These are phyloP conservation scores for Salix purpurea DNA, from an alignment of 345 rosid genomes.

Conservation along the genomic window DNA sequence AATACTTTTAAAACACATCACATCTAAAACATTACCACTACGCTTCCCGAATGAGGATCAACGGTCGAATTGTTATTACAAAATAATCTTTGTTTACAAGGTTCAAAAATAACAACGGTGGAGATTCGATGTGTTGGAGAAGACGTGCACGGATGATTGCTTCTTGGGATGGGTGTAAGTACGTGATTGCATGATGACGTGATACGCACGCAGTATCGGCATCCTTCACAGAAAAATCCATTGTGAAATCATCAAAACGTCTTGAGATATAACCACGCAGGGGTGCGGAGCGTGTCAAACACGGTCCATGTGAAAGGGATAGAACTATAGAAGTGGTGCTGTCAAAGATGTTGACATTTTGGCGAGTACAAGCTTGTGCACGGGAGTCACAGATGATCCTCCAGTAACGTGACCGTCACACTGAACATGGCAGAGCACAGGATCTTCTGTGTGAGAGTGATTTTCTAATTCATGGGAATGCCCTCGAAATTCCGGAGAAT, in stretches of 20 bases:
- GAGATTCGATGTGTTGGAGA: not conserved
- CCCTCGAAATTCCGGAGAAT: not conserved
- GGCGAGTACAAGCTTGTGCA: not conserved
- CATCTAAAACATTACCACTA: too few relatives aligned
- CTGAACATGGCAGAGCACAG: too few relatives aligned
- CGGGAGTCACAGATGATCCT: too few relatives aligned
- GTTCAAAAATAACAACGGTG: conserved; percentile 1
- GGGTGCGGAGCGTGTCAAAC: not conserved
- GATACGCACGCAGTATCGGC: conserved; percentile 21
- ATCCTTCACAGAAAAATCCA: conserved; percentile 2
- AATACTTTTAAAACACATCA: too few relatives aligned
- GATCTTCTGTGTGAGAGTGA: too few relatives aligned
- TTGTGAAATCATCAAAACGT: not conserved
- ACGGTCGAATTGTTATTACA: not conserved
- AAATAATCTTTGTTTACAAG: too few relatives aligned
- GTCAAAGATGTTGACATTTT: not conserved
- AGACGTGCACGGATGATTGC: not conserved
- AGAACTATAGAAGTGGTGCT: not conserved
- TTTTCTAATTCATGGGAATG: not conserved
- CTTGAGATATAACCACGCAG: not conserved
- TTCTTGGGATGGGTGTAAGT: conserved; percentile 12
- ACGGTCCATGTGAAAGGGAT: not conserved
- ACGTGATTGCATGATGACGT: conserved; percentile 27
- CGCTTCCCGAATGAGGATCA: too few relatives aligned
- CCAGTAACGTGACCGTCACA: too few relatives aligned